Percentiles rank a stretch among this genome's conserved stretches.
phyloP scores from a whole-genome alignment of 1,284 basidiomycete species.

The Clitocybe nebularis region DNA sequence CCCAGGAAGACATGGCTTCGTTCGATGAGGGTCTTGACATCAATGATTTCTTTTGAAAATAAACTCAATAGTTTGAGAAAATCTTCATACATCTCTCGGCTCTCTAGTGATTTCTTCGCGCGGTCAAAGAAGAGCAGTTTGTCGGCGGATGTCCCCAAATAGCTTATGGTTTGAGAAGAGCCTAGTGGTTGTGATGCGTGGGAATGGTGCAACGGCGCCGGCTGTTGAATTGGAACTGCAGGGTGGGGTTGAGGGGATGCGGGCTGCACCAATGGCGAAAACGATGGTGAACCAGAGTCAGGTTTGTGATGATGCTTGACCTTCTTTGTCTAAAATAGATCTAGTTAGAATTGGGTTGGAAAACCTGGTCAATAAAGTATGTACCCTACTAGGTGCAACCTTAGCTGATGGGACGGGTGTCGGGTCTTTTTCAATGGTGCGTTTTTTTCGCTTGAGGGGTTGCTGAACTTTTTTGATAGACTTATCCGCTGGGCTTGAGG shows the following conservation, averaged over 20 bases:
- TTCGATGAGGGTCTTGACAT: conserved; percentile 79
- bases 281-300: conserved; percentile 54
- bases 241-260: conserved; percentile 33
- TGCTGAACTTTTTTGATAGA: conserved; percentile 38
- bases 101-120: conserved; percentile 81
- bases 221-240: conserved; percentile 17
- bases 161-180: conserved; percentile 25
- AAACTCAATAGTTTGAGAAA: conserved; percentile 90
- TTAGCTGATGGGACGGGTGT: conserved; percentile 52
- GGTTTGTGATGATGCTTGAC: conserved; percentile 56
- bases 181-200: conserved; percentile 23
- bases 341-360: conserved; percentile 6
- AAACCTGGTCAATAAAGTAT: conserved; percentile 18
- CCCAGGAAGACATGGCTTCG: conserved; percentile 79
- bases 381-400: conserved; percentile 36
- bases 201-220: conserved; percentile 27
- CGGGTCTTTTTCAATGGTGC: conserved; percentile 56
- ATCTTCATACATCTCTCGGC: conserved; percentile 85
- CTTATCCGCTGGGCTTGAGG: conserved; percentile 39
- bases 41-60: conserved; percentile 90
- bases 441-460: conserved; percentile 49
- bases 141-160: conserved; percentile 59
- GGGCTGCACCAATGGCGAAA: conserved; percentile 48
- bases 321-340: conserved; percentile 46
- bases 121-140: conserved; percentile 94